Percentiles rank a stretch among this genome's conserved stretches.
These are phyloP conservation scores for Lodderomyces margitis DNA, from an alignment of 1,139 yeast species.

Conservation along the genomic window DNA sequence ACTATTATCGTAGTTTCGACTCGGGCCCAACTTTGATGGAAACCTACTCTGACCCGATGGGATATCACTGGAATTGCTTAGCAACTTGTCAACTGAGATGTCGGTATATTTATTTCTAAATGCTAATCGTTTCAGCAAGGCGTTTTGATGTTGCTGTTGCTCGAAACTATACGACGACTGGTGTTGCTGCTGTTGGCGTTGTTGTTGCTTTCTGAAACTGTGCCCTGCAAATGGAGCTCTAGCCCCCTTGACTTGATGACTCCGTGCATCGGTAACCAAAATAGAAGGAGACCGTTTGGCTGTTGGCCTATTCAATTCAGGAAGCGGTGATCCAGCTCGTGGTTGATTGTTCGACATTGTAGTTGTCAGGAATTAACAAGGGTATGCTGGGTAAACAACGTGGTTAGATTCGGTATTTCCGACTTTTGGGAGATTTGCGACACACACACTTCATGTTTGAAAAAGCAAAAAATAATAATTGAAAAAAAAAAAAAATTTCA, in stretches of 20 bases:
- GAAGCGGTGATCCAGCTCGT: constrained; percentile 10
- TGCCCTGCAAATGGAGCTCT: constrained; percentile 88
- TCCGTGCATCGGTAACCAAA: constrained; percentile 84
- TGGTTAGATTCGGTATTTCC: no score
- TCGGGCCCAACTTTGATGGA: constrained; percentile 23
- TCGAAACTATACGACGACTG: constrained; percentile 16
- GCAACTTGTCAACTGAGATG: constrained; percentile 66
- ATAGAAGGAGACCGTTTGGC: constrained; percentile 94
- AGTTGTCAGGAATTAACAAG: no score
- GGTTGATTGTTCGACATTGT: constrained; percentile 3
- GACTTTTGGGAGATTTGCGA: no score
- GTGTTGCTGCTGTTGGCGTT: constrained; percentile 16
- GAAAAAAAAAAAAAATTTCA: background rate
- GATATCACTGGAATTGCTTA: constrained; percentile 77
- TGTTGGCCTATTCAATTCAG: constrained; percentile 44
- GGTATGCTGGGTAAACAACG: no score
- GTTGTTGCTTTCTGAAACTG: constrained; percentile 40
- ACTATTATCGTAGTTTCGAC: background rate
- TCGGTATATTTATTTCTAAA: constrained; percentile 56
- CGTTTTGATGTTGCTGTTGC: constrained; percentile 19
- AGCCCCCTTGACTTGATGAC: constrained; percentile 52
- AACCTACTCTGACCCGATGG: constrained; percentile 72
- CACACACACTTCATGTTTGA: no score
- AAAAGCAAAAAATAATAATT: background rate
- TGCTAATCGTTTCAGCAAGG: constrained; percentile 27